Base-by-base conservation (phyloP, 2,329 filamentous ascomycete genomes). In the Pyrenochaeta sp. region DNA sequence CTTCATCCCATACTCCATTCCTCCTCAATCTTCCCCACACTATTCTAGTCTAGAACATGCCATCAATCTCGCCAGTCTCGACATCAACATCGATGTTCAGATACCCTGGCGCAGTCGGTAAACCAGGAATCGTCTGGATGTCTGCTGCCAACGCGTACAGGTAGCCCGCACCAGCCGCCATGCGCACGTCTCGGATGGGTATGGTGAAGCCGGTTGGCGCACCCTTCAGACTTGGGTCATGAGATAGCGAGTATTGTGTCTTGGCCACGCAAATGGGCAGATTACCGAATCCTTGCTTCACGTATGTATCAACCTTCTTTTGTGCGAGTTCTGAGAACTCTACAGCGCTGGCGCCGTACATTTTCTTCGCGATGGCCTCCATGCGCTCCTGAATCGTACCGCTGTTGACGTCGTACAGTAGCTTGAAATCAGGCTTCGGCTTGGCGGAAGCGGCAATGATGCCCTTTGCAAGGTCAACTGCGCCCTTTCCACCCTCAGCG, bases 241-340 rank as follows among this genome's bases (percentile, higher is more conserved):
- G 94, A 57, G 91, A 95, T 48, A 99, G 85, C 34, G 92, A 96
- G 83, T 99, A 99, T 79, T 99, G 95, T 13, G 95, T 99, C 88
- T 99, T 99, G 62, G 95, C 95, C 65, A 98, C 87, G 78, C 95
- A 99, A 74, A 98, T 97, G 36, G 95, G 95, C 65, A 99, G 83
- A 78, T 97, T 92, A 24, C 90, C 91, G 72, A 94, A 96, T 45
- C 95, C 95, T 79, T 98, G 95, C 75, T 88, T 88, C 32, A 91
- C 93, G 80, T 98, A 99, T 7, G 90, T 93, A 75, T 97, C 93
- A 65, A 98, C 91, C 87, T 99, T 98, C 82, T 93, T 92, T 82
- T 96, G 92, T 0, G 95, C 95, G 50, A 95, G 85, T 77, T 97
- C 93, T 76, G 91, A 96, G 80, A 99, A 95, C 80, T 97, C 92